These are phyloP conservation scores for Cardamine occulta DNA, from an alignment of 345 rosid species.

Conservation along the genomic window DNA sequence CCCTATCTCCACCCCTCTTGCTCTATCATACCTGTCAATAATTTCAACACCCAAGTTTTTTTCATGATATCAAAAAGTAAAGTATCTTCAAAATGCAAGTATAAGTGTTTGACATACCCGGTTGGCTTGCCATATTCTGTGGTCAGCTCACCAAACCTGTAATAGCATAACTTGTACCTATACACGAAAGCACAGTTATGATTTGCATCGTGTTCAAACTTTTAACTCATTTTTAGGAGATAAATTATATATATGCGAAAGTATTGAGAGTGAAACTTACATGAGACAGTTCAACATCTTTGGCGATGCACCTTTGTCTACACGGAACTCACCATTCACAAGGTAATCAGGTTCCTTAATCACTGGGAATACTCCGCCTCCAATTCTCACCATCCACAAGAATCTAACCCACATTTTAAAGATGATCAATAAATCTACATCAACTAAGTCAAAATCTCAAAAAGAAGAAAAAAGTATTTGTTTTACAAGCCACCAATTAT, in stretches of 20 bases:
- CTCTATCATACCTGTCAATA: conserved; percentile 81
- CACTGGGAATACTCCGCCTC: conserved; percentile 98
- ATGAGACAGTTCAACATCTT: conserved; percentile 99
- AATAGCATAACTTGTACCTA: conserved; percentile 95
- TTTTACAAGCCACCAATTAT: conserved; percentile 12
- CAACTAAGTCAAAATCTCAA: not conserved
- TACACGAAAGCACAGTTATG: conserved; percentile 23
- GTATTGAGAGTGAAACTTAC: conserved; percentile 56
- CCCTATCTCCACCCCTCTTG: conserved; percentile 97
- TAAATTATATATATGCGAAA: not conserved
- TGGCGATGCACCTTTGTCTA: conserved; percentile 97
- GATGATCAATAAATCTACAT: conserved; percentile 18
- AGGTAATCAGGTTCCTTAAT: conserved; percentile 98
- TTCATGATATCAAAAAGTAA: not conserved
- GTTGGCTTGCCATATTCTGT: conserved; percentile 95
- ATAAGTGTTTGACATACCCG: conserved; percentile 67
- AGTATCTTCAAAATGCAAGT: not conserved
- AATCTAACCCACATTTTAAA: conserved; percentile 54
- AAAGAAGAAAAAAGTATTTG: not conserved
- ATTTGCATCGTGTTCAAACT: conserved; percentile 10
- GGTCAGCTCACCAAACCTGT: conserved; percentile 92
- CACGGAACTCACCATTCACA: conserved; percentile 96
- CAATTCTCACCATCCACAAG: conserved; percentile 99
- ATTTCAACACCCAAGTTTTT: conserved; percentile 22
- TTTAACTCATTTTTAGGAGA: not conserved